Evolutionary conservation across 495 filamentous ascomycete genomes (phyloP), one percentile per base, ranked within the genome.

Genomic region (Emericellopsis terricola): DNA sequence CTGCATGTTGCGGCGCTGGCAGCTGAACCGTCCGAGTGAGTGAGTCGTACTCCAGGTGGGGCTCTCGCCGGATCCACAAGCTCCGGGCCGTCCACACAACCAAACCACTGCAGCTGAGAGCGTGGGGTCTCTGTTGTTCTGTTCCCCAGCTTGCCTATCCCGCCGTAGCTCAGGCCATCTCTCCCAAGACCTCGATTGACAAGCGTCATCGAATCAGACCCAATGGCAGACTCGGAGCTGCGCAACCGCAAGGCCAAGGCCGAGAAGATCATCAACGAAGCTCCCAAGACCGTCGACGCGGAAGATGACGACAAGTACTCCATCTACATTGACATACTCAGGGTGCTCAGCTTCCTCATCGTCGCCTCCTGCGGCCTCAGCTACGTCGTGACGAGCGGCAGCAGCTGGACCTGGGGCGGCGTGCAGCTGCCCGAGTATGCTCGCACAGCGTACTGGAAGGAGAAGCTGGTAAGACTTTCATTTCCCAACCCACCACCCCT

Each of bases 381-480:
- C 55, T 93, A 84, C 52, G 77, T 91, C 40, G 60, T 86, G 41
- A 92, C 80, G 1, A 55, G 59, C 39, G 73, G 74, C 40, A 67
- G 77, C 48, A 72, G 69, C 30, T 49, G 85, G 45, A 57, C 54
- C 40, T 64, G 57, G 59, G 56, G 50, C 50, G 45, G 59, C 45
- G 44, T 44, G 17, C 71, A 81, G 41, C 66, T 73, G 26, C 80
- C 86, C 4, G 73, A 72, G 54, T 81, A 73, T 45, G 64, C 78
- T 26, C 58, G 68, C 14, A 59, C 62, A 31, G 67, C 69, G 16
- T 65, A 68, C 40, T 57, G 82, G 51, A 72, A 70, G 50, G 50
- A 57, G 15, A 73, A 74, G 46, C 36, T 81, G 35, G 78, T 84
- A 60, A 9, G 28, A 30, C 6, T 38, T 13, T 13, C 29, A 19